Evolutionary conservation across 306 rosid species (phyloP), one percentile per base, ranked within the genome.

Genomic region (Quercus bicolor): DNA sequence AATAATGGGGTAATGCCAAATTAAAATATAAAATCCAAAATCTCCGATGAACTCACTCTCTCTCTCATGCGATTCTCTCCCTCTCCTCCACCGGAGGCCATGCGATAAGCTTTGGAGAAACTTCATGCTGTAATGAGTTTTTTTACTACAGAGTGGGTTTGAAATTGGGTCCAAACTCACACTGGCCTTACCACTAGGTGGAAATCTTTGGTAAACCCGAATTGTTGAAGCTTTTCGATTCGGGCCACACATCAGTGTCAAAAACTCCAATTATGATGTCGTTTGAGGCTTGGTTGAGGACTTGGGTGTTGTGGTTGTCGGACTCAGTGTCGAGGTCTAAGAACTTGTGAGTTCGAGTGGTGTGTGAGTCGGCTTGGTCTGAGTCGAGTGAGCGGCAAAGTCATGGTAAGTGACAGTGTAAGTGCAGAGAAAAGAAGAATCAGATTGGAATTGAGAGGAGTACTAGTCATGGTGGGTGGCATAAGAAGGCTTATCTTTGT

Each of bases 171-270:
- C 87, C 89, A 0, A 82, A 69, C 51, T 94, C 98, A 53, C 98
- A 94, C 76, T 79, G 76, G 4, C 98, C 98, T 0, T 84, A 86
- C 97, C 98, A 95, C 68, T 85, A 81, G 0, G 83, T 8, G 6
- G 98, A 97, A 72, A 92, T 81, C 52, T 81, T 83, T 0, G 97
- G 90, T 95, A 95, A 87, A 1, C 91, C 94, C 0, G 80, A 24
- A 5, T 95, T 97, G 13, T 77, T 78, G 37, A 92, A 95, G 79
- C 98, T 92, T 18, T 62, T 86, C 0, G 96, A 88, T 56, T 95
- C 98, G 0, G 96, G 97, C 91, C 98, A 95, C 0, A 95, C 82
- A 0, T 94, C 97, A 0, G 98, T 95, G 71, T 95, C 98, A 0
- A 95, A 86, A 1, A 95, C 84, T 0, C 98, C 98, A 0, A 92